Evolutionary conservation across 139 green algal species (phyloP).

Genomic region (Chlamydomonas eustigma): DNA sequence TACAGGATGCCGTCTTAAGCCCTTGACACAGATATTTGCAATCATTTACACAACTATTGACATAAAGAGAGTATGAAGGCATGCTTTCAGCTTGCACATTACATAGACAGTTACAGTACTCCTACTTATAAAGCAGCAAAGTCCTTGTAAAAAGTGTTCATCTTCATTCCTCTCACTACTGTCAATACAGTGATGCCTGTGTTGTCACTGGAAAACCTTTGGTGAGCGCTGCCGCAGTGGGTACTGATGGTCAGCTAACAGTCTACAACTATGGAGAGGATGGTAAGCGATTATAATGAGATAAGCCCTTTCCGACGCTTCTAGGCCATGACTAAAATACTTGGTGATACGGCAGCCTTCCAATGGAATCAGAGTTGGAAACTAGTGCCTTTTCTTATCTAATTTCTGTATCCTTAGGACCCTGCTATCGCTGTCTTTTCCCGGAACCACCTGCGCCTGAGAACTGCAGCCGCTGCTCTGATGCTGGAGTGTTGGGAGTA

Average conservation of each 20-base stretch:
- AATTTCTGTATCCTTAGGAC: conserved; percentile 17
- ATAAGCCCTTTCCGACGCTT: too few relatives aligned
- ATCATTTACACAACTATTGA: too few relatives aligned
- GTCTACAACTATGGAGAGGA: conserved; percentile 76
- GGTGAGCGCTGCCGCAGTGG: conserved; percentile 82
- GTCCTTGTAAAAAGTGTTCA: too few relatives aligned
- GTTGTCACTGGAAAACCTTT: conserved; percentile 63
- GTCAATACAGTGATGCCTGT: conserved; percentile 66
- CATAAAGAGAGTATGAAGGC: too few relatives aligned
- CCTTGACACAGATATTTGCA: too few relatives aligned
- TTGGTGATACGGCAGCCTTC: not conserved
- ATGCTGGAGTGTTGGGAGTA: conserved; percentile 86
- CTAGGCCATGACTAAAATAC: not conserved
- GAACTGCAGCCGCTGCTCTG: conserved; percentile 82
- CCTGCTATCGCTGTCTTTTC: conserved; percentile 83
- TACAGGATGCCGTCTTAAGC: too few relatives aligned
- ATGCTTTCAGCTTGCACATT: too few relatives aligned
- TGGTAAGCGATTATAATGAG: conserved; percentile 38
- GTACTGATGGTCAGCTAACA: conserved; percentile 90
- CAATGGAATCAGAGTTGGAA: too few relatives aligned
- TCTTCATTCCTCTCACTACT: not conserved
- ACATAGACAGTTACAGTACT: too few relatives aligned
- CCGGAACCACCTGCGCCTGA: conserved; percentile 67
- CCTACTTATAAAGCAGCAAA: too few relatives aligned
- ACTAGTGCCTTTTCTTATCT: too few relatives aligned